Evolutionary conservation across 1,284 basidiomycete genomes (phyloP), one percentile per base, ranked within the genome.

Genomic region (Irpex sp.): DNA sequence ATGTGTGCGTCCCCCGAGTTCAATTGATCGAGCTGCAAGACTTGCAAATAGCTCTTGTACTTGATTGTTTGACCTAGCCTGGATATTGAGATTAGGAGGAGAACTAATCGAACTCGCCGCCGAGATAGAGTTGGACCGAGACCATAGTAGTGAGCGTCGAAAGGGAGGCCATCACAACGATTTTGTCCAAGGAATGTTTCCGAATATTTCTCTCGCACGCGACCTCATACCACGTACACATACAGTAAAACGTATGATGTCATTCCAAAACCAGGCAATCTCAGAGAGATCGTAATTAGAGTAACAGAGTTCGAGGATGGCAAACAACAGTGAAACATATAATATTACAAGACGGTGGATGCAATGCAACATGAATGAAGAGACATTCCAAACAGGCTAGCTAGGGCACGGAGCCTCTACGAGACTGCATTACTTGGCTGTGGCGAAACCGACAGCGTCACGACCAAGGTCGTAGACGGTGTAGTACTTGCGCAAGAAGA

Each of bases 391-490:
- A 1, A 13, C 8, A 26, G 8, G 17, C 17, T 17, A 52, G 2
- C n/a, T 9, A 52, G 21, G 21, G 15, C 1, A 19, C 19, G 17
- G 49, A 21, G 49, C 9, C 13, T 47, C 44, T 15, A 15, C 13
- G 6, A 47, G 4, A 17, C 17, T 52, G 8, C 49, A 13, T 69
- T 67, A 74, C 38, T 60, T 62, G 40, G 76, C 67, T 61, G 69
- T 74, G 44, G 95, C 95, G 70, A 97, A 96, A 60, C 95, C 96
- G 68, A 97, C 92, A 59, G 94, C 94, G 74, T 96, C 73, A 67
- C 80, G 82, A 56, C 87, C 93, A 57, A 94, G 85, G 76, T 99
- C 96, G 75, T 98, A 98, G 31, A 98, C 93, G 21, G 95, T 97
- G 82, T 89, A 97, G 80, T 93, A 97, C 72, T 87, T 89, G 73